These are phyloP conservation scores for Ceratocystis albifundus DNA, from an alignment of 2,329 filamentous ascomycete genomes.

Conservation along the genomic window DNA sequence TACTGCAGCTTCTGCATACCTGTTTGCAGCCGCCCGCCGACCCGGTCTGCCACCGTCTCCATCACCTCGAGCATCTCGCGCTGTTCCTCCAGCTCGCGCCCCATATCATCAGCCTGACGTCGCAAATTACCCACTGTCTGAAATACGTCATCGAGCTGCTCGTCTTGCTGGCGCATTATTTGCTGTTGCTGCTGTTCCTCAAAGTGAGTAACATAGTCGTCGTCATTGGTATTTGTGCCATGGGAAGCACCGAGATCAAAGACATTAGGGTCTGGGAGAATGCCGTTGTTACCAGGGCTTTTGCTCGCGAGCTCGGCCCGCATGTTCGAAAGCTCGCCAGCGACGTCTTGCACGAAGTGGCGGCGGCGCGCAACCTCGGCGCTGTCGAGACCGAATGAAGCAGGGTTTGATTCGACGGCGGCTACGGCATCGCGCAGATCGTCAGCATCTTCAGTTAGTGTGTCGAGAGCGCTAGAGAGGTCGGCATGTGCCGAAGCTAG, in stretches of 20 bases:
- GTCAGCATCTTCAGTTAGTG: conserved; percentile 69
- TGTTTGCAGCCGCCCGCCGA: conserved; percentile 71
- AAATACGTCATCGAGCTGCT: conserved; percentile 85
- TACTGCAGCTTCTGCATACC: conserved; percentile 78
- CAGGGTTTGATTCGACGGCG: conserved; percentile 77
- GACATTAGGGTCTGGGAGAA: conserved; percentile 42
- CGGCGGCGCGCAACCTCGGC: conserved; percentile 72
- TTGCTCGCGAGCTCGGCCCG: conserved; percentile 52
- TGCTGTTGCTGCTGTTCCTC: conserved; percentile 84
- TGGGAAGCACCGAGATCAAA: conserved; percentile 42
- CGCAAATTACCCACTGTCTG: conserved; percentile 83
- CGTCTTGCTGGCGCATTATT: conserved; percentile 90
- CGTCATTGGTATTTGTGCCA: conserved; percentile 30
- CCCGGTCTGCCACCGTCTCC: conserved; percentile 73
- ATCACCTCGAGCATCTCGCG: conserved; percentile 75
- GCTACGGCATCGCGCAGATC: conserved; percentile 80
- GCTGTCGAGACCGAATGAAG: conserved; percentile 72
- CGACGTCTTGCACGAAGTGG: conserved; percentile 78
- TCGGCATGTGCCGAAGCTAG: conserved; percentile 66
- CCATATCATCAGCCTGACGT: conserved; percentile 90
- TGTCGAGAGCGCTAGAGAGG: conserved; percentile 51
- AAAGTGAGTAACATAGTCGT: conserved; percentile 64
- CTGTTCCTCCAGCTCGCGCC: conserved; percentile 90
- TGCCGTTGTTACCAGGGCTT: conserved; percentile 29
- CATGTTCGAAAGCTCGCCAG: conserved; percentile 81